Conservation (phyloP, 768 basidiomycete genomes). For the Fistulinella prunicolor region DNA sequence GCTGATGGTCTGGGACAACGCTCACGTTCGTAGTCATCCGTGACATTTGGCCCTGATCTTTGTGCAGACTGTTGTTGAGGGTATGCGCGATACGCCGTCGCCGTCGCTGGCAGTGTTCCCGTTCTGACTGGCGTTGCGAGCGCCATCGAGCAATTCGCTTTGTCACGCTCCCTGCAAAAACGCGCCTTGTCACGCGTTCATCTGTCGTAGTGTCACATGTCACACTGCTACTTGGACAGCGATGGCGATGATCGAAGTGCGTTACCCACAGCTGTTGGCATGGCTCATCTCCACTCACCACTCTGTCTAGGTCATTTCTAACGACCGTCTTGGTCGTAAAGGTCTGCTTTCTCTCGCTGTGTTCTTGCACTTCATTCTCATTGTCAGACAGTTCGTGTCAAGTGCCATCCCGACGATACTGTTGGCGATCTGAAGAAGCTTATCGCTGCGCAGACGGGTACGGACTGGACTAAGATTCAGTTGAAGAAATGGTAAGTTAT, state of each 20-base stretch:
- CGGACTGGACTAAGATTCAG: conserved; percentile 78
- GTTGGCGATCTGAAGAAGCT: conserved; percentile 97
- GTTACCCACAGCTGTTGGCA: conserved; percentile 2
- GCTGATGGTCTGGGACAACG: conserved; percentile 3
- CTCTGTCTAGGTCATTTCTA: conserved; percentile 76
- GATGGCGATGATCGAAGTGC: conserved; percentile 58
- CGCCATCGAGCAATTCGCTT: conserved; percentile 19
- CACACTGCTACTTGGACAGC: conserved; percentile 5
- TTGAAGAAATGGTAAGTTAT: conserved; percentile 90
- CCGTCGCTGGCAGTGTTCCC: conserved; percentile 12
- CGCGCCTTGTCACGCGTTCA: conserved; percentile 21
- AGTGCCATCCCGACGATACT: conserved; percentile 93
- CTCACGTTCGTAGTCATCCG: conserved; percentile 79
- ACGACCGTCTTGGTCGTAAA: conserved; percentile 93
- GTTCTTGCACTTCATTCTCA: conserved; percentile 2
- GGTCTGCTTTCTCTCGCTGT: conserved; percentile 41
- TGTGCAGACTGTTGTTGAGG: conserved; percentile 18
- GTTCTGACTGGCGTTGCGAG: conserved; percentile 31
- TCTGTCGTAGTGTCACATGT: conserved; percentile 4
- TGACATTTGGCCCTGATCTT: conserved; percentile 41
- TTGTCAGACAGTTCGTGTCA: conserved; percentile 74
- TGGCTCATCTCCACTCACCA: not conserved
- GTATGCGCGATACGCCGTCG: conserved; percentile 27
- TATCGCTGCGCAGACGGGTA: conserved; percentile 95
- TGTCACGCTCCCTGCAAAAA: conserved; percentile 10